These are phyloP conservation scores for Volvariella surrecta DNA, from an alignment of 1,284 basidiomycete genomes.

Conservation along the genomic window DNA sequence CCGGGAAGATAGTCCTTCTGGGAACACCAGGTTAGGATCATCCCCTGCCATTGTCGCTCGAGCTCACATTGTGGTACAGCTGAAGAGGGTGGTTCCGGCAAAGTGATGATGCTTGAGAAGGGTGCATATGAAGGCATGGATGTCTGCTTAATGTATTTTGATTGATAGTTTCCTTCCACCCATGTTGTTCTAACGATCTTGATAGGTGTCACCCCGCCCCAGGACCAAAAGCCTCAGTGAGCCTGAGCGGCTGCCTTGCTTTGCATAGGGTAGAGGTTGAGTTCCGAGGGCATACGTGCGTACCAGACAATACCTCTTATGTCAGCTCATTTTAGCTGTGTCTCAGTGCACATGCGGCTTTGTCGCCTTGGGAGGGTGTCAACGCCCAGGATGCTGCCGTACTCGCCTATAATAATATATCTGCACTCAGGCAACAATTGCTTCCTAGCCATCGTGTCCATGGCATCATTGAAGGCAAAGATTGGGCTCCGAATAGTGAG, in stretches of 20 bases:
- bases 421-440: slow-evolving; percentile 70
- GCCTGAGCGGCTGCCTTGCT: slow-evolving; percentile 47
- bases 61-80: slow-evolving; percentile 28
- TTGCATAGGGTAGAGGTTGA: slow-evolving; percentile 53
- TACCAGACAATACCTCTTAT: slow-evolving; percentile 13
- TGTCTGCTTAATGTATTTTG: slow-evolving; percentile 61
- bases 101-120: slow-evolving; percentile 60
- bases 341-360: slow-evolving; percentile 63
- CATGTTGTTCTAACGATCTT: slow-evolving; percentile 4
- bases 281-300: slow-evolving; percentile 58
- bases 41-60: slow-evolving; percentile 3
- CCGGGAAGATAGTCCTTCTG: slow-evolving; percentile 70
- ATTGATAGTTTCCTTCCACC: slow-evolving; percentile 6
- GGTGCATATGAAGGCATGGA: slow-evolving; percentile 76
- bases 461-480: slow-evolving; percentile 53
- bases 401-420: slow-evolving; percentile 68
- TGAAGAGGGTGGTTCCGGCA: slow-evolving; percentile 77
- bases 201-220: slow-evolving; percentile 58
- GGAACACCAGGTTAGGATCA: slow-evolving; percentile 68
- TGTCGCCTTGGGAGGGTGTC: slow-evolving; percentile 71
- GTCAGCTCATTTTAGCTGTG: slow-evolving; percentile 5
- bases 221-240: slow-evolving; percentile 37
- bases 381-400: slow-evolving; percentile 85
- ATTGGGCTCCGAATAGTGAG: slow-evolving; percentile 59
- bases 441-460: slow-evolving; percentile 59